Base-by-base conservation (phyloP, 768 basidiomycete genomes). In the Suillus subluteus region DNA sequence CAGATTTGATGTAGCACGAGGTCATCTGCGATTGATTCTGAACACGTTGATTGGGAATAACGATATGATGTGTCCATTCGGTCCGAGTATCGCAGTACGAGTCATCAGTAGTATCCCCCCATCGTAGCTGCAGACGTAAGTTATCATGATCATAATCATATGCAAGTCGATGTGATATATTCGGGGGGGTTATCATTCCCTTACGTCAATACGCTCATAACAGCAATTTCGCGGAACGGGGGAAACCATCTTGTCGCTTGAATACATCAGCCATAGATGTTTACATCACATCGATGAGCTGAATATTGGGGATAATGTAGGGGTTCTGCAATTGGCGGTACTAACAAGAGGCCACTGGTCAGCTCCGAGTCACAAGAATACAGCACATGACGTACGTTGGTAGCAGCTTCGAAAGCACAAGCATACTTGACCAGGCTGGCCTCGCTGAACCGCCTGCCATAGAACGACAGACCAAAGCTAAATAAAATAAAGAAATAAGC, bases 401-500 rank as follows among this genome's bases (percentile, higher is more conserved):
- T 61, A 43, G 41, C 59, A 40, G 59, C 41, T 30, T 61, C 59
- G 41, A 61, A 61, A 3, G 59, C 59, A 21, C 59, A 61, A 5
- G 59, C 59, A 43, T 61, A 61, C 41, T 61, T 61, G 30, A 61
- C 59, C 18, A 61, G 41, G 12, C 26, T 43, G 18, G 59, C 59
- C 59, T 61, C 59, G 18, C 59, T 61, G 59, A 61, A 61, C 18
- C 41, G 18, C 30, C 59, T 61, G 11, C 59, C 59, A 61, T 4
- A 61, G 26, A 61, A 61, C 11, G 59, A 61, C 59, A 61, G 18
- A 12, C 59, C 59, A 30, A 61, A 61, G 12, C 59, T 61, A 61
- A 30, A 21, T 43, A 43, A 59, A 30, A 26, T 21, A 26, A 9
- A 16, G 23, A 59, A 18, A 41, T 30, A 13, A 43, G 30, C 12